Conservation (phyloP, 2,329 filamentous ascomycete genomes). For the Fusarium sp. region DNA sequence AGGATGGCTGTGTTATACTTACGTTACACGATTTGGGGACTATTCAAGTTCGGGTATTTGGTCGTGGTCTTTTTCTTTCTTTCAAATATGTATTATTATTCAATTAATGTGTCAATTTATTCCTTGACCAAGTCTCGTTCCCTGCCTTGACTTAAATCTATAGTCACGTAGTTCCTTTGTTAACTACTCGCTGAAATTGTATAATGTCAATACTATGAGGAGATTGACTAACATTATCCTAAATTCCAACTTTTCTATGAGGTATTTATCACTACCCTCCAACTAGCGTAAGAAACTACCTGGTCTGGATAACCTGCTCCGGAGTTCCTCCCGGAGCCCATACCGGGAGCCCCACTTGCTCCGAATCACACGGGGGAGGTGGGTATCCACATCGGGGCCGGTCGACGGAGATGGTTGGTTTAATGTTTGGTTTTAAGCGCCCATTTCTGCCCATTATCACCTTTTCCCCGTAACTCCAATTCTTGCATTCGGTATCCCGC, state of each 20-base stretch:
- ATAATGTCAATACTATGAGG: too few relatives aligned
- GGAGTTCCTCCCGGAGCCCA: background rate
- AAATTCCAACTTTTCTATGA: background rate
- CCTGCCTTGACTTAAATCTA: too few relatives aligned
- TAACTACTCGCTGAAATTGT: background rate
- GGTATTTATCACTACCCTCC: background rate
- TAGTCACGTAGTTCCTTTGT: background rate
- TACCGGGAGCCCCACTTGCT: constrained; percentile 6
- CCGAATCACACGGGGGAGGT: constrained; percentile 12
- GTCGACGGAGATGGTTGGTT: constrained; percentile 2
- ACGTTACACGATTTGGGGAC: background rate
- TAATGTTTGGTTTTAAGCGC: background rate
- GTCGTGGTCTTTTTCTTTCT: too few relatives aligned
- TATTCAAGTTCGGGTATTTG: too few relatives aligned
- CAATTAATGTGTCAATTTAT: background rate
- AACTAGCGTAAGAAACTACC: background rate
- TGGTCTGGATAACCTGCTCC: background rate
- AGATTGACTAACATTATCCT: too few relatives aligned
- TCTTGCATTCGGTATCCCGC: background rate
- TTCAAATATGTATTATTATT: background rate
- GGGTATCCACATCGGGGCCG: constrained; percentile 15
- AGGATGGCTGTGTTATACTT: background rate
- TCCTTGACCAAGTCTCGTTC: too few relatives aligned
- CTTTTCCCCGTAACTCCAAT: too few relatives aligned
- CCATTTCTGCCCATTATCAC: background rate